Evolutionary conservation across 768 basidiomycete species (phyloP).

Genomic region (Tephrocybe sp.): DNA sequence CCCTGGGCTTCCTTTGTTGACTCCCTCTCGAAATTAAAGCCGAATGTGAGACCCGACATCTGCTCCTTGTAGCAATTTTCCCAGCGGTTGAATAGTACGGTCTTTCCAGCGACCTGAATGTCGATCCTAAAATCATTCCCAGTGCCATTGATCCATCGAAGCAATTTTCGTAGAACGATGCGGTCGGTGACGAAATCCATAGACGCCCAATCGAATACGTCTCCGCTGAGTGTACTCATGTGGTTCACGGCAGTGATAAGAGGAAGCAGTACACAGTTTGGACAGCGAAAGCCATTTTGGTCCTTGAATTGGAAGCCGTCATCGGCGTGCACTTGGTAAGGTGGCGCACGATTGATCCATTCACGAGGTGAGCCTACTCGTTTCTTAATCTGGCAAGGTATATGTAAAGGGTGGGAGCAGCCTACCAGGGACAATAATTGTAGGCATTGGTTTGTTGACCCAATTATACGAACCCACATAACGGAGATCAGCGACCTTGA

Average conservation of each 20-base stretch:
- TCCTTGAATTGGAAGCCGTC: constrained; percentile 47
- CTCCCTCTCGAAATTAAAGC: constrained; percentile 59
- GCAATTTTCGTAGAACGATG: constrained; percentile 61
- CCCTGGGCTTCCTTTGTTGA: constrained; percentile 45
- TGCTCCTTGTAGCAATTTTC: constrained; percentile 34
- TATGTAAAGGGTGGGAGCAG: neutral
- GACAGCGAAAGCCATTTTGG: constrained; percentile 53
- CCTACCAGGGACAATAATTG: constrained; percentile 52
- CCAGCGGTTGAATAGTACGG: constrained; percentile 64
- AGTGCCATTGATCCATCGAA: constrained; percentile 50
- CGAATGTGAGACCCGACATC: constrained; percentile 44
- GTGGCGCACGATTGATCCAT: constrained; percentile 47
- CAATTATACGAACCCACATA: constrained; percentile 54
- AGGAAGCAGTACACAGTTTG: constrained; percentile 42
- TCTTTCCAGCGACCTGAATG: constrained; percentile 57
- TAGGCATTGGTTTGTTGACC: constrained; percentile 39
- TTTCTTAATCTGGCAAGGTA: neutral
- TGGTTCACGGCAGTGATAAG: constrained; percentile 58
- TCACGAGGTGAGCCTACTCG: constrained; percentile 45
- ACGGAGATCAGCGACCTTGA: constrained; percentile 35
- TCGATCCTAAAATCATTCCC: constrained; percentile 65
- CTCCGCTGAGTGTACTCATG: constrained; percentile 28
- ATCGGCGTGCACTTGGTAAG: constrained; percentile 56
- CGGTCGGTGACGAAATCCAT: constrained; percentile 60
- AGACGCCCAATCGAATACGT: constrained; percentile 38